Conservation (phyloP, 768 basidiomycete species). For the Rhodotorula sphaerocarpa region DNA sequence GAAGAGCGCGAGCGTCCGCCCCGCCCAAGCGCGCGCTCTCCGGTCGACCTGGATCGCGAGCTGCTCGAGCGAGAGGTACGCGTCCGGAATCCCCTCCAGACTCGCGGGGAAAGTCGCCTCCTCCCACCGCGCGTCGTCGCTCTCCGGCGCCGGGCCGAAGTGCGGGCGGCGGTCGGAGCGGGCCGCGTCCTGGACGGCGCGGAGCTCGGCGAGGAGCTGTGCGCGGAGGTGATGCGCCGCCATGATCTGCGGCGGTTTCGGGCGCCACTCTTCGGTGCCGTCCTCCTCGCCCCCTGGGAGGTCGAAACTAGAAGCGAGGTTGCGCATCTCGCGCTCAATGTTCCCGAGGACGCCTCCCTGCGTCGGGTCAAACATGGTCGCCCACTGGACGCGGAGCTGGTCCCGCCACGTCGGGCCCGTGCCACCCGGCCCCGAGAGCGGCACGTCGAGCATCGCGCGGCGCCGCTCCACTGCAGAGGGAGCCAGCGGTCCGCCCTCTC, state of each 20-base stretch:
- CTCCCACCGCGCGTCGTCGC: background rate
- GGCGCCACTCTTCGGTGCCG: background rate
- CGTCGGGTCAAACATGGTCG: background rate
- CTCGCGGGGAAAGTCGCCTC: background rate
- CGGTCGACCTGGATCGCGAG: slow-evolving; percentile 1
- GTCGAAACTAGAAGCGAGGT: background rate
- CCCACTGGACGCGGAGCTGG: background rate
- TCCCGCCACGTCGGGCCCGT: background rate
- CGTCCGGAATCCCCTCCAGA: background rate
- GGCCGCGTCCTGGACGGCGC: background rate
- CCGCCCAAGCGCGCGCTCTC: background rate
- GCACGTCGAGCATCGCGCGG: background rate
- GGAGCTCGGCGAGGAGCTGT: background rate
- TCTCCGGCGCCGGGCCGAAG: too few relatives aligned
- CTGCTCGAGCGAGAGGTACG: background rate
- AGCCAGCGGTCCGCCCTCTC: background rate
- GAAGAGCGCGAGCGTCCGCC: background rate
- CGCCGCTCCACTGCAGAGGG: background rate
- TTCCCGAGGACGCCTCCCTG: slow-evolving; percentile 6
- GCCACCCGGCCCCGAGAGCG: background rate
- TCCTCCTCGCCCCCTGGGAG: background rate
- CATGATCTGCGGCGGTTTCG: slow-evolving; percentile 1
- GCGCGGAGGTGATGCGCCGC: background rate
- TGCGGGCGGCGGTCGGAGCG: background rate
- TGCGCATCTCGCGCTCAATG: background rate